phyloP scores from a whole-genome alignment of 108 stramenopile species.

The Cyclotella distinguenda region DNA sequence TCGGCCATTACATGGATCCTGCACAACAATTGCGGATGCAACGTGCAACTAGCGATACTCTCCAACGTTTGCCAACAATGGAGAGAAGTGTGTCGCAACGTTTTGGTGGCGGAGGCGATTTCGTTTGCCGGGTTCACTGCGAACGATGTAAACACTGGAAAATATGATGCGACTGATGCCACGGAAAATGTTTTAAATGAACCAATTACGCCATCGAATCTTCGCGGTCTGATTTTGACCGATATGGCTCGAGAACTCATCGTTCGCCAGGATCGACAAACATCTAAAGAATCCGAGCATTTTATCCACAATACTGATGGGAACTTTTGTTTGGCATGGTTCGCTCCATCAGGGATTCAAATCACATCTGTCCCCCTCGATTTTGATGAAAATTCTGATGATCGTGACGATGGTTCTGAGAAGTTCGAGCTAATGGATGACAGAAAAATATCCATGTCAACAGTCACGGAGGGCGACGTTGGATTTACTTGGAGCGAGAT shows the following conservation, averaged over 20 bases:
- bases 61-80: constrained; percentile 66
- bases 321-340: constrained; percentile 80
- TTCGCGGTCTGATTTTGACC: constrained; percentile 37
- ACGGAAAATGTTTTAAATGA: too few species aligned
- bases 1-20: constrained; percentile 58
- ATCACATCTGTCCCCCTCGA: constrained; percentile 36
- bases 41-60: constrained; percentile 62
- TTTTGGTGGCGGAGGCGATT: constrained; percentile 23
- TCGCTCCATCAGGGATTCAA: constrained; percentile 72
- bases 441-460: neutral
- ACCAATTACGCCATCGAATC: neutral
- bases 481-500: neutral
- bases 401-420: constrained; percentile 19
- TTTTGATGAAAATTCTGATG: constrained; percentile 22
- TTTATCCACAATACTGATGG: constrained; percentile 36
- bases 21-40: constrained; percentile 44
- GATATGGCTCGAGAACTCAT: constrained; percentile 53
- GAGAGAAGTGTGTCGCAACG: constrained; percentile 35
- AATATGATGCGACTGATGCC: neutral
- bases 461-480: neutral
- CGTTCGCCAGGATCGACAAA: constrained; percentile 14
- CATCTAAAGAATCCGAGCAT: neutral
- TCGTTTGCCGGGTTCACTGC: constrained; percentile 5
- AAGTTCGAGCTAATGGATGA: neutral
- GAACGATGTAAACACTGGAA: neutral